A percentile compares a stretch with the other conserved stretches of the same genome.
Conservation (phyloP, 2,329 filamentous ascomycete genomes). For the Chaetomiaceae sp. region DNA sequence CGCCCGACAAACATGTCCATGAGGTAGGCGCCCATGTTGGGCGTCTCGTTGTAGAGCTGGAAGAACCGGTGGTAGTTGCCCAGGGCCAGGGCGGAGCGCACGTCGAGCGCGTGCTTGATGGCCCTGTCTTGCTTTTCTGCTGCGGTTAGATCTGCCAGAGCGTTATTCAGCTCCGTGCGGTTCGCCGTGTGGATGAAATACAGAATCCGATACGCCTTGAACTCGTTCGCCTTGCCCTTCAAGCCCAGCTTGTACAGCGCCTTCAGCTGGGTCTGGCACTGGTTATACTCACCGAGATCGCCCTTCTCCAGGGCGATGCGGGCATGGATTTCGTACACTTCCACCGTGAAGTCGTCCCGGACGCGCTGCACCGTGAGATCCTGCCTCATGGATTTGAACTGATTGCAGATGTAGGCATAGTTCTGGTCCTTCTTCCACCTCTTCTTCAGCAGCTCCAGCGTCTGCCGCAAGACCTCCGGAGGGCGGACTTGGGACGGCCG, state of each 20-base stretch:
- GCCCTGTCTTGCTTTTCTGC: constrained; percentile 83
- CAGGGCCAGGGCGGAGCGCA: constrained; percentile 84
- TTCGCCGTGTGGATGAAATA: constrained; percentile 99
- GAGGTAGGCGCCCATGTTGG: constrained; percentile 94
- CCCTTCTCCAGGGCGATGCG: constrained; percentile 96
- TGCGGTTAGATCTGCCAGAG: constrained; percentile 96
- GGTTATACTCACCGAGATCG: constrained; percentile 99
- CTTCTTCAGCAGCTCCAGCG: constrained; percentile 80
- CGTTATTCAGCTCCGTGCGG: constrained; percentile 95
- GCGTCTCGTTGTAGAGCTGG: constrained; percentile 87
- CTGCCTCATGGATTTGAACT: constrained; percentile 97
- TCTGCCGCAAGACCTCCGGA: constrained; percentile 70
- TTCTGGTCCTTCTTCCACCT: constrained; percentile 94
- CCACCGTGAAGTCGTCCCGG: constrained; percentile 92
- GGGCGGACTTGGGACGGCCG: constrained; percentile 86
- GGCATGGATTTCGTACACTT: constrained; percentile 94
- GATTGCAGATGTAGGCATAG: constrained; percentile 96
- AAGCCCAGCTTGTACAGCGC: constrained; percentile 82
- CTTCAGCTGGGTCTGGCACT: constrained; percentile 97
- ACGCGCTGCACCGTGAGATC: constrained; percentile 97
- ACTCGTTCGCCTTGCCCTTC: constrained; percentile 87
- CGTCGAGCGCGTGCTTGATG: constrained; percentile 85
- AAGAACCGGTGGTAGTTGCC: constrained; percentile 99
- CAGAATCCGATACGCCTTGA: constrained; percentile 98
- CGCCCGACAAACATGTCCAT: constrained; percentile 99